phyloP scores from a whole-genome alignment of 1,284 basidiomycete species.

The Xanthoconium separans region DNA sequence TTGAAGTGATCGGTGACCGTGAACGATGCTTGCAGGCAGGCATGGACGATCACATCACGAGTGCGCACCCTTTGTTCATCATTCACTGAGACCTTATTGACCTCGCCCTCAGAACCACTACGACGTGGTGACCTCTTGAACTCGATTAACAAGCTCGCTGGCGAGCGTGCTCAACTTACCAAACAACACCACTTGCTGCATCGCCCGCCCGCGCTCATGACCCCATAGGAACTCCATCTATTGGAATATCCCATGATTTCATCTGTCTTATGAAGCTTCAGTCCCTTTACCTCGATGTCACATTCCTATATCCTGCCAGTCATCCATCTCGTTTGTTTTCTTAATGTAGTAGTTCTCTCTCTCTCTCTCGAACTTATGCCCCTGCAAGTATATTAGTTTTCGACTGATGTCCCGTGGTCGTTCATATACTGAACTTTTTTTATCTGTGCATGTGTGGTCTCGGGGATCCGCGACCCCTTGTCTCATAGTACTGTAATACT shows the following conservation, averaged over 20 bases:
- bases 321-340: constrained; percentile 1
- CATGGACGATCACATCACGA: constrained; percentile 80
- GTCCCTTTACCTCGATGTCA: constrained; percentile 4
- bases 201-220: constrained; percentile 33
- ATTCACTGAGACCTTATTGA: constrained; percentile 1
- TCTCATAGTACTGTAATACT: background rate
- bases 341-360: constrained; percentile 17
- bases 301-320: constrained; percentile 19
- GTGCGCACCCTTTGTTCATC: constrained; percentile 40
- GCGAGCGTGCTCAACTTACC: constrained; percentile 38
- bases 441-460: background rate
- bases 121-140: constrained; percentile 74
- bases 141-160: constrained; percentile 72
- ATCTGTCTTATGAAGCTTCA: background rate
- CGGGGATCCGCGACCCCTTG: no score
- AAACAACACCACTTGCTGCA: constrained; percentile 34
- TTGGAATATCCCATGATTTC: constrained; percentile 2
- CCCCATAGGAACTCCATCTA: constrained; percentile 14
- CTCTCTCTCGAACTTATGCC: background rate
- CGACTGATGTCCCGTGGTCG: background rate
- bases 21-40: constrained; percentile 92
- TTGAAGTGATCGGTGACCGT: constrained; percentile 89
- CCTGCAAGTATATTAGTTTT: constrained; percentile 10
- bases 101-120: constrained; percentile 56
- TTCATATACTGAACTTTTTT: background rate